Evolutionary conservation across 306 rosid genomes (phyloP).

Genomic region (Biancaea sappan): DNA sequence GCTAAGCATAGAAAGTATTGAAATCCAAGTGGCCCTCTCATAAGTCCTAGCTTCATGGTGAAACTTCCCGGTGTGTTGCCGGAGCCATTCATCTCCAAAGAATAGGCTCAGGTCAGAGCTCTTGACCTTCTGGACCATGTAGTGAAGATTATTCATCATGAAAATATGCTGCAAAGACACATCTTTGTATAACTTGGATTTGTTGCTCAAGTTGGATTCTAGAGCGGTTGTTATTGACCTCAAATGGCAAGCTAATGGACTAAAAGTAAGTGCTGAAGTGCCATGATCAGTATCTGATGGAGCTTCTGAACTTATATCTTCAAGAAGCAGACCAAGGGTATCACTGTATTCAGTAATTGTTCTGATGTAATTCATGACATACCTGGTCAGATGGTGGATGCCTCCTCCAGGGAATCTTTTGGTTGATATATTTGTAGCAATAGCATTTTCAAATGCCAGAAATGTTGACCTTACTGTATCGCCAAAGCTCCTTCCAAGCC

Average conservation of each 20-base stretch:
- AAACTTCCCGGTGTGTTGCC: conserved; percentile 36
- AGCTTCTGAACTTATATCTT: conserved; percentile 32
- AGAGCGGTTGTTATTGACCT: conserved; percentile 39
- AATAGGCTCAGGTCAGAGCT: conserved; percentile 33
- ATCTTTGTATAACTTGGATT: conserved; percentile 55
- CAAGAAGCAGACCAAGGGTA: conserved; percentile 44
- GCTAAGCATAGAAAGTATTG: conserved; percentile 38
- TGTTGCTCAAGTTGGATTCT: conserved; percentile 47
- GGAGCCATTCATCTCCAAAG: conserved; percentile 60
- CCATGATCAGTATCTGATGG: not conserved
- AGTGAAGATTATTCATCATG: conserved; percentile 63
- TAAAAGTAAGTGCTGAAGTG: not conserved
- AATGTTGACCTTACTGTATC: conserved; percentile 47
- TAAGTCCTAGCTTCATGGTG: conserved; percentile 42
- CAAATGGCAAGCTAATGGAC: conserved; percentile 44
- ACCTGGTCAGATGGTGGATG: conserved; percentile 55
- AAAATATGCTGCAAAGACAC: conserved; percentile 56
- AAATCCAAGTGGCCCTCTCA: conserved; percentile 50
- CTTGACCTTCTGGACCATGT: conserved; percentile 61
- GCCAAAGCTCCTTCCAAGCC: conserved; percentile 43
- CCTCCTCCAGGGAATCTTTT: conserved; percentile 50
- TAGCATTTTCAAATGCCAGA: conserved; percentile 39
- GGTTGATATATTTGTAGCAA: conserved; percentile 47
- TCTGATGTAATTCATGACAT: conserved; percentile 65
- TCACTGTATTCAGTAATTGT: conserved; percentile 43